phyloP scores from a whole-genome alignment of 345 rosid species.

The Firmiana major region DNA sequence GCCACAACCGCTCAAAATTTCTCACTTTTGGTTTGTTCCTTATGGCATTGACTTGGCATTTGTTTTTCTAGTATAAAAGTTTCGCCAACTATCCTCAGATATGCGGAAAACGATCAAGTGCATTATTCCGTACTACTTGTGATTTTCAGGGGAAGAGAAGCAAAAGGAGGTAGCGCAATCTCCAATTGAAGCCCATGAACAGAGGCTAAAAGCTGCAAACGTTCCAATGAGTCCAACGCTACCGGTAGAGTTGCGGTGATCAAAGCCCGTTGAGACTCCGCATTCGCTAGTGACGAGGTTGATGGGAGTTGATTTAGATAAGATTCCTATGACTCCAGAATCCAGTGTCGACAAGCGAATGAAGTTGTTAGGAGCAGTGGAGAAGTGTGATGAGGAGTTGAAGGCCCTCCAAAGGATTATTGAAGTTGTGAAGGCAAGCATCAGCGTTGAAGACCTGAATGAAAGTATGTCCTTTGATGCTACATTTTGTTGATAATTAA shows the following conservation, averaged over 20 bases:
- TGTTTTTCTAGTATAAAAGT: neutral
- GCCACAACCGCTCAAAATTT: neutral
- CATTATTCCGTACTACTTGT: neutral
- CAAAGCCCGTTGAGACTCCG: conserved; percentile 12
- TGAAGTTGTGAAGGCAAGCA: conserved; percentile 44
- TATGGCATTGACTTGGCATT: neutral
- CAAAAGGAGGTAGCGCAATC: conserved; percentile 8
- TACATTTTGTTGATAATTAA: too few relatives aligned
- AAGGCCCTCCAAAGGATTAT: conserved; percentile 64
- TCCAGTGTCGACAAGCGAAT: conserved; percentile 45
- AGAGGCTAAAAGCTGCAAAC: neutral
- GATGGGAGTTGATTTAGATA: conserved; percentile 34
- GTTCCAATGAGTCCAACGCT: conserved; percentile 39
- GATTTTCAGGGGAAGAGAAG: neutral
- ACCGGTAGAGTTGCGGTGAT: conserved; percentile 41
- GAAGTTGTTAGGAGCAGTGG: conserved; percentile 62
- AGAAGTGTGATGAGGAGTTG: conserved; percentile 79
- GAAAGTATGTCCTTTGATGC: neutral
- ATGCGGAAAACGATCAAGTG: neutral
- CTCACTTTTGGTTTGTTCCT: neutral
- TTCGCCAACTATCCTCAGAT: neutral
- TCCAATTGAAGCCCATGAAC: conserved; percentile 18
- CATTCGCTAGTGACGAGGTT: conserved; percentile 33
- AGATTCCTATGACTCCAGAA: conserved; percentile 4
- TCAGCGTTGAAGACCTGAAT: conserved; percentile 19